Evolutionary conservation across 352 stramenopile species (phyloP).

Genomic region (Globisporangium paddicum): DNA sequence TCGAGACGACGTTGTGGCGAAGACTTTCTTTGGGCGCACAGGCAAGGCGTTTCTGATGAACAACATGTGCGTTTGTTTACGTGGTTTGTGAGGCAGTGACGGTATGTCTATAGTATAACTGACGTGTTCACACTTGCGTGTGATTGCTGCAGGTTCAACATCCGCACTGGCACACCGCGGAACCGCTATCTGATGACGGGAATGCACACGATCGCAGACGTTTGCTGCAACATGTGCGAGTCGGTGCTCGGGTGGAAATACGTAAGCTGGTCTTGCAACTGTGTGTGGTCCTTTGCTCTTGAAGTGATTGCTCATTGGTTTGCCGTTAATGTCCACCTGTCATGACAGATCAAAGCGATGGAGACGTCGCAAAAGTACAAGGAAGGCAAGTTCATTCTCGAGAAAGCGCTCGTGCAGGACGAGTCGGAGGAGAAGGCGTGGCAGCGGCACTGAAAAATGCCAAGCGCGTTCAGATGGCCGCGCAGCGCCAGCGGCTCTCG

Average conservation of each 20-base stretch:
- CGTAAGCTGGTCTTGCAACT: slow-evolving; percentile 21
- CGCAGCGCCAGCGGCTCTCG: neutral
- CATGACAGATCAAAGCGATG: slow-evolving; percentile 64
- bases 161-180: slow-evolving; percentile 43
- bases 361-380: slow-evolving; percentile 83
- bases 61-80: slow-evolving; percentile 46
- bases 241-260: slow-evolving; percentile 82
- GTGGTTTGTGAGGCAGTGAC: neutral
- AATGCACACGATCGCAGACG: slow-evolving; percentile 75
- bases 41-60: slow-evolving; percentile 78
- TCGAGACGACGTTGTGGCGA: slow-evolving; percentile 67
- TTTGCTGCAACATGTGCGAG: slow-evolving; percentile 56
- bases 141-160: slow-evolving; percentile 51
- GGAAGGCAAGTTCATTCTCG: slow-evolving; percentile 83
- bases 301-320: neutral
- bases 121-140: neutral
- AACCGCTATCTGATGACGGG: slow-evolving; percentile 79
- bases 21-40: slow-evolving; percentile 72
- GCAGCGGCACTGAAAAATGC: slow-evolving; percentile 18
- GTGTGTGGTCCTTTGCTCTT: neutral
- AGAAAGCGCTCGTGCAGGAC: slow-evolving; percentile 68
- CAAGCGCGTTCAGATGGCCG: neutral
- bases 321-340: slow-evolving; percentile 8
- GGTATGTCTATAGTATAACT: neutral
- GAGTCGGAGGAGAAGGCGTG: slow-evolving; percentile 47